Conservation (phyloP, 2,329 filamentous ascomycete genomes). For the Epichloe brachyelytri region DNA sequence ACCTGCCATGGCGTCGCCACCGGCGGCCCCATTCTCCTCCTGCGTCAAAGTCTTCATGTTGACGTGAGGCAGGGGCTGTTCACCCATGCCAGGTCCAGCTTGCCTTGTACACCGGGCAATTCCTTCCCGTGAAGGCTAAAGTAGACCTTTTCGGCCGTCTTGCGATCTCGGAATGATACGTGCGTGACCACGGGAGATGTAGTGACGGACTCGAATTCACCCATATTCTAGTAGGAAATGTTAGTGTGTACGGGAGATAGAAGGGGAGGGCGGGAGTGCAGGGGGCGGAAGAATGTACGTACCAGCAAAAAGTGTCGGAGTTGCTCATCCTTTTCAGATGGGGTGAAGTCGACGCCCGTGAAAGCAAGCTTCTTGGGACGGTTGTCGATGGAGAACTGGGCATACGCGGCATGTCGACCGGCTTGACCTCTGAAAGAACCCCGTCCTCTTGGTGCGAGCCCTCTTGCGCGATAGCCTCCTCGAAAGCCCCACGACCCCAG, state of each 20-base stretch:
- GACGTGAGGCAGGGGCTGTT: constrained; percentile 15
- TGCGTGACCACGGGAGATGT: constrained; percentile 32
- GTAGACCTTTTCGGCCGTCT: constrained; percentile 58
- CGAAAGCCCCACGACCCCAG: constrained; percentile 23
- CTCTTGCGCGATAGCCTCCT: constrained; percentile 20
- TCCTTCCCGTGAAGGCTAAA: constrained; percentile 41
- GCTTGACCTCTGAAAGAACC: constrained; percentile 29
- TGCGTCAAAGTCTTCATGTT: constrained; percentile 5
- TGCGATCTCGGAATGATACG: constrained; percentile 53
- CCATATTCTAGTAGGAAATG: constrained; percentile 35
- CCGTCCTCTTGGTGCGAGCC: constrained; percentile 23
- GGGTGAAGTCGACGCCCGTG: constrained; percentile 49
- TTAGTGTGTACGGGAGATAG: neutral
- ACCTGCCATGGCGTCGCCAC: constrained; percentile 15
- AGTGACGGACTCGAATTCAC: constrained; percentile 48
- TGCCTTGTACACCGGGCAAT: constrained; percentile 49
- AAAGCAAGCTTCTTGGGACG: constrained; percentile 56
- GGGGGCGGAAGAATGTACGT: constrained; percentile 16
- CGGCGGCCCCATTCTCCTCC: neutral
- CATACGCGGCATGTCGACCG: constrained; percentile 42
- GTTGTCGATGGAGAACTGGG: constrained; percentile 60
- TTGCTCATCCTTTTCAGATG: constrained; percentile 50
- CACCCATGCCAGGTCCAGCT: constrained; percentile 54
- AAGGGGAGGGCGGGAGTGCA: too few species aligned
- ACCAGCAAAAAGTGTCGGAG: constrained; percentile 61